These are phyloP conservation scores for Pyropia haitanensis DNA, from an alignment of 23 red algal species.

Conservation along the genomic window DNA sequence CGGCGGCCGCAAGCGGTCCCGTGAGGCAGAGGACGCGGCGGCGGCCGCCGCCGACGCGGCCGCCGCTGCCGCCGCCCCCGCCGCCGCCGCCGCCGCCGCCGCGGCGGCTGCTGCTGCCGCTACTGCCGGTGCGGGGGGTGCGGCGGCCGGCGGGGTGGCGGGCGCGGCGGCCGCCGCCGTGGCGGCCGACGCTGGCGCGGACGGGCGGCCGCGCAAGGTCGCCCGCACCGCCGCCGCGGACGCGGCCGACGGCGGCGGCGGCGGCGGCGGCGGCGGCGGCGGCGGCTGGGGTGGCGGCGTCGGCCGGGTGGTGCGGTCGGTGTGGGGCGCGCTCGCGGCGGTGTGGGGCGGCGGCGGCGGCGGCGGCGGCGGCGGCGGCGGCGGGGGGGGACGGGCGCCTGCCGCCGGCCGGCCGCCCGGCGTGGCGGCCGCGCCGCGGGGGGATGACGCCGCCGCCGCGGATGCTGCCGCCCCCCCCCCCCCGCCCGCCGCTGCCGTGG, in stretches of 20 bases:
- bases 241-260: background rate
- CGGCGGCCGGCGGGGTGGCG: background rate
- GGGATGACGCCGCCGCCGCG: no score
- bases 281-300: slow-evolving; percentile 12
- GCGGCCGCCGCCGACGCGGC: background rate
- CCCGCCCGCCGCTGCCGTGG: no score
- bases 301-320: background rate
- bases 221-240: slow-evolving; percentile 8
- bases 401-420: no score
- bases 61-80: background rate
- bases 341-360: background rate
- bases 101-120: background rate
- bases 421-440: no score
- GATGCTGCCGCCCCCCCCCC: no score
- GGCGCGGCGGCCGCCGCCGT: background rate
- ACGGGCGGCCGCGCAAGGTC: background rate
- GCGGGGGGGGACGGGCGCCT: no score
- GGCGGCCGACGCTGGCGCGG: background rate
- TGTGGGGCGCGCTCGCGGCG: background rate
- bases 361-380: background rate
- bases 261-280: slow-evolving; percentile 11
- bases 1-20: slow-evolving; percentile 9
- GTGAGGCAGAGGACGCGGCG: background rate
- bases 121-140: background rate
- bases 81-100: background rate